These are phyloP conservation scores for Lobosporangium transversale DNA, from an alignment of 192 early-diverging fungal genomes.

Conservation along the genomic window DNA sequence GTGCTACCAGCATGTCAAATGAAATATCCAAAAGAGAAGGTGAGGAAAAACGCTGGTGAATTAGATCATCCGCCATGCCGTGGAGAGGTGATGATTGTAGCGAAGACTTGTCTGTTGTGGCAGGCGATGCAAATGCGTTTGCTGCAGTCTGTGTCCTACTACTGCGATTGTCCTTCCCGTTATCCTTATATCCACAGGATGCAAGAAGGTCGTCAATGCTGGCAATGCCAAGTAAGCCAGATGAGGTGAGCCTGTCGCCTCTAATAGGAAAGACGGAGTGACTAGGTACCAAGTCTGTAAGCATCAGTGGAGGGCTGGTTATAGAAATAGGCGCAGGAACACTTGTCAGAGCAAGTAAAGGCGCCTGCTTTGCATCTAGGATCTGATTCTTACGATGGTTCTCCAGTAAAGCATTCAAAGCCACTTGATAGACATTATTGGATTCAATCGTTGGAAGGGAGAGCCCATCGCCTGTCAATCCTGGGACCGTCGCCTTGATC, in stretches of 20 bases:
- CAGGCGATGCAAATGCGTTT: constrained; percentile 16
- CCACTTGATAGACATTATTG: constrained; percentile 23
- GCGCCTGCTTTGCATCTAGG: constrained; percentile 15
- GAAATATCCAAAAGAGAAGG: constrained; percentile 8
- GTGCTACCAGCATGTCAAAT: constrained; percentile 29
- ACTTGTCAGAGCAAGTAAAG: constrained; percentile 17
- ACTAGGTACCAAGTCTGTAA: constrained; percentile 8
- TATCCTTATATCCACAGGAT: constrained; percentile 35
- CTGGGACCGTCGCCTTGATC: constrained; percentile 25
- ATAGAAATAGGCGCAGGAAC: constrained; percentile 19
- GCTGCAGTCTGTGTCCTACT: not conserved
- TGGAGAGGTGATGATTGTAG: constrained; percentile 13
- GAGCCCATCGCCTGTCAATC: constrained; percentile 14
- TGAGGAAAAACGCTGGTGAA: not conserved
- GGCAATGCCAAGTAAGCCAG: constrained; percentile 33
- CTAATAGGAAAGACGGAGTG: not conserved
- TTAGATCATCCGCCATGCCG: not conserved
- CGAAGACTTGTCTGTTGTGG: constrained; percentile 5
- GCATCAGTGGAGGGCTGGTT: constrained; percentile 7
- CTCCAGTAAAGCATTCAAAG: constrained; percentile 29
- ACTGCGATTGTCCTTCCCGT: not conserved
- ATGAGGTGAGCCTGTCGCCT: constrained; percentile 15
- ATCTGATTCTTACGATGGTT: constrained; percentile 34
- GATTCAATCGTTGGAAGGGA: constrained; percentile 14
- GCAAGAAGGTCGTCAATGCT: constrained; percentile 34